Conservation (phyloP, 208 protist genomes). For the Leishmania aethiopica region DNA sequence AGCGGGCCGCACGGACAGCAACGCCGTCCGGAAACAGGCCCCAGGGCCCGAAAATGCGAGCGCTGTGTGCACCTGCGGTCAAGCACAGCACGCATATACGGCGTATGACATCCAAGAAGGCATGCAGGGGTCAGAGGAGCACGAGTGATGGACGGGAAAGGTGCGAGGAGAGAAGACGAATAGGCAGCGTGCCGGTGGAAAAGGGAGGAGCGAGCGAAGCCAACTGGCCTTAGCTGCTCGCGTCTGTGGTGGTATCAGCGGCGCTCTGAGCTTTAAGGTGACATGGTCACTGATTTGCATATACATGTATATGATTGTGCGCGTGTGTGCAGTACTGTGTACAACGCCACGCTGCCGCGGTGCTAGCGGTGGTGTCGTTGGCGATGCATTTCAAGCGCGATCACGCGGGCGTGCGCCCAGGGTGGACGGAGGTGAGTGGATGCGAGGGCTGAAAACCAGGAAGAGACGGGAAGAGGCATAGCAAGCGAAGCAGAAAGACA, state of each 20-base stretch:
- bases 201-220: too few relatives aligned
- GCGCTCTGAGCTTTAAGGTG: not conserved
- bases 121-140: not conserved
- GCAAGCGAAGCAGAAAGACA: constrained; percentile 2
- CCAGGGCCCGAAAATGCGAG: not conserved
- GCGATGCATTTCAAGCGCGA: not conserved
- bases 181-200: too few relatives aligned
- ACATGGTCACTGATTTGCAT: not conserved
- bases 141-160: constrained; percentile 1
- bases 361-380: not conserved
- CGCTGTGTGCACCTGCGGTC: not conserved
- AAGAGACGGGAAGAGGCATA: not conserved
- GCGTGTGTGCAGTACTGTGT: not conserved
- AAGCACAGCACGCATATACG: not conserved
- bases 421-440: not conserved
- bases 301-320: not conserved
- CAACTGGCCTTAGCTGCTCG: too few relatives aligned
- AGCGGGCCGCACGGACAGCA: too few relatives aligned
- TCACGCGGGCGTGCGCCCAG: too few relatives aligned
- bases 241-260: not conserved
- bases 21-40: too few relatives aligned
- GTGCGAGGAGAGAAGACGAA: not conserved
- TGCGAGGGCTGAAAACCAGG: not conserved
- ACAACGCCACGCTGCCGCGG: not conserved
- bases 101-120: not conserved